A percentile compares a stretch with the other conserved stretches of the same genome.
phyloP scores from a whole-genome alignment of 352 stramenopile species.

The Phytophthora pseudosyringae region DNA sequence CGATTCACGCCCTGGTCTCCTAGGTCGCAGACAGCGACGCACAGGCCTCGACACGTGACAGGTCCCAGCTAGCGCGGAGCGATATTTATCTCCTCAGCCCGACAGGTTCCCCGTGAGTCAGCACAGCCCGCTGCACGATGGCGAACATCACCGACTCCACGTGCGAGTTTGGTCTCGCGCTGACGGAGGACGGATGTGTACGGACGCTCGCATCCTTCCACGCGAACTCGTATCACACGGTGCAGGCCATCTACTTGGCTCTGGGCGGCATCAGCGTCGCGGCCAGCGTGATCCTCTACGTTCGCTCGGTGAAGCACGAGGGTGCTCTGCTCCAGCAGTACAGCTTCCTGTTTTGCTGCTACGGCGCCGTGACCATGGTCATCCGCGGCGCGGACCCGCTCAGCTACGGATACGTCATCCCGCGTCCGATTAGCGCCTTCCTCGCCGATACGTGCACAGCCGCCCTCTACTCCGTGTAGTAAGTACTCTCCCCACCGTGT shows the following conservation, averaged over 20 bases:
- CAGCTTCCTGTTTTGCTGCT: conserved; percentile 54
- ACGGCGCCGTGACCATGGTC: conserved; percentile 48
- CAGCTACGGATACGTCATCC: conserved; percentile 51
- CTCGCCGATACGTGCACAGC: conserved; percentile 55
- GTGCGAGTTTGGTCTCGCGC: conserved; percentile 43
- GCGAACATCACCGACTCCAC: conserved; percentile 46
- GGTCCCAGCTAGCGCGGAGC: conserved; percentile 6
- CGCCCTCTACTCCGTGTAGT: conserved; percentile 60
- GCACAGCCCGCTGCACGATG: conserved; percentile 22
- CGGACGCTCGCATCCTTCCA: conserved; percentile 44
- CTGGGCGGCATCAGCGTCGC: conserved; percentile 35
- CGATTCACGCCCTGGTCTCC: conserved; percentile 19
- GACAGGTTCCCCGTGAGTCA: conserved; percentile 16
- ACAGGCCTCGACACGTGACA: conserved; percentile 22
- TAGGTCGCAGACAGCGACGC: conserved; percentile 14
- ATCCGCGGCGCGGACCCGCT: conserved; percentile 49
- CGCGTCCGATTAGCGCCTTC: conserved; percentile 43
- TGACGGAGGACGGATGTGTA: conserved; percentile 36
- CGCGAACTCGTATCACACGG: conserved; percentile 31
- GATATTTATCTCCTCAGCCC: conserved; percentile 29
- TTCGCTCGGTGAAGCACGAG: conserved; percentile 44
- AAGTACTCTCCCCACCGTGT: conserved; percentile 19
- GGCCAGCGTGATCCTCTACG: conserved; percentile 44
- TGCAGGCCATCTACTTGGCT: conserved; percentile 43
- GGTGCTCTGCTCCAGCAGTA: conserved; percentile 49